phyloP scores from a whole-genome alignment of 2,329 filamentous ascomycete species.

The Fusarium citri region DNA sequence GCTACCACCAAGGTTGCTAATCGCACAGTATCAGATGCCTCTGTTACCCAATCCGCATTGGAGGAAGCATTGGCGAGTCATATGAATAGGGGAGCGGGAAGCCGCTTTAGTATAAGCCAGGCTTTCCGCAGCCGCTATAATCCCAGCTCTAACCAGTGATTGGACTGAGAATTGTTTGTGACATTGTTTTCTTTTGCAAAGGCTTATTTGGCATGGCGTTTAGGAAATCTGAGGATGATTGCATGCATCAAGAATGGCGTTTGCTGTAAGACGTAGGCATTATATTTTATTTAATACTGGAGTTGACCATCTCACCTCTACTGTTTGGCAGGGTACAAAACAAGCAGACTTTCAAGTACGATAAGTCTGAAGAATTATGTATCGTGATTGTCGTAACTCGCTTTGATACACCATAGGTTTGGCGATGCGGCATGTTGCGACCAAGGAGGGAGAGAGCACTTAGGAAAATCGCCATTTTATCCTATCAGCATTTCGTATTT shows the following conservation, averaged over 20 bases:
- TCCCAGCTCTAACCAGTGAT: slow-evolving; percentile 50
- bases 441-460: background rate
- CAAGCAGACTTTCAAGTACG: background rate
- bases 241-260: slow-evolving; percentile 42
- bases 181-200: slow-evolving; percentile 12
- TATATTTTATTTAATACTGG: slow-evolving; percentile 21
- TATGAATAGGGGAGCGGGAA: slow-evolving; percentile 53
- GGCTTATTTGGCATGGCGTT: slow-evolving; percentile 40
- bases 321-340: slow-evolving; percentile 18
- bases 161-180: background rate
- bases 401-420: background rate
- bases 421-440: background rate
- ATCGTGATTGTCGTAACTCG: background rate
- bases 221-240: slow-evolving; percentile 21
- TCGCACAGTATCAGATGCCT: slow-evolving; percentile 68
- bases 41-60: slow-evolving; percentile 82
- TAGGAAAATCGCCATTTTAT: background rate
- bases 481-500: background rate
- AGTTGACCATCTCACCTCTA: slow-evolving; percentile 38
- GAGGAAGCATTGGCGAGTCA: slow-evolving; percentile 78
- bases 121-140: slow-evolving; percentile 72
- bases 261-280: slow-evolving; percentile 19
- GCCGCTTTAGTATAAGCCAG: slow-evolving; percentile 75
- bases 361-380: background rate
- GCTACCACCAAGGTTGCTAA: slow-evolving; percentile 13